Conservation (phyloP, 768 basidiomycete genomes). For the Cubamyces lactineus region DNA sequence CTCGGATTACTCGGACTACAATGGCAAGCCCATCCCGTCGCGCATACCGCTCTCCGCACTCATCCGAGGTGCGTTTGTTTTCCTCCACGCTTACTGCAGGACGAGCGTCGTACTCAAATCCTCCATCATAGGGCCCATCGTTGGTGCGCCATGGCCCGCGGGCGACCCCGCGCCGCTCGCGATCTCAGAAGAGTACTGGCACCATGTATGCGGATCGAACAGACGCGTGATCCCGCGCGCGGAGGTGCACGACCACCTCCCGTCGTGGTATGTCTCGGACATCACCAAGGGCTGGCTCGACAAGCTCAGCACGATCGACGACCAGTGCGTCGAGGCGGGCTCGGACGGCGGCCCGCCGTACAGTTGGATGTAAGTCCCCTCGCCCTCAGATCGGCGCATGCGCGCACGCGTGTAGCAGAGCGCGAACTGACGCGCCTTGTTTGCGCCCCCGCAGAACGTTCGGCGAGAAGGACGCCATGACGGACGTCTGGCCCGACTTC, state of each 20-base stretch:
- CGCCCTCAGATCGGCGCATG: too few relatives aligned
- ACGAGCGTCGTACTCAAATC: neutral
- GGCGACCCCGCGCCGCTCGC: conserved; percentile 39
- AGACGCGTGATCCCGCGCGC: conserved; percentile 32
- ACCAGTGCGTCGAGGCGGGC: conserved; percentile 44
- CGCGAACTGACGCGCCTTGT: too few relatives aligned
- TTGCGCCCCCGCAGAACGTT: conserved; percentile 5
- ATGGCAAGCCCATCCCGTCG: conserved; percentile 53
- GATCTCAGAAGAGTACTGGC: conserved; percentile 42
- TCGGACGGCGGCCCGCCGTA: conserved; percentile 34
- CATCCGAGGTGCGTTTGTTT: conserved; percentile 42
- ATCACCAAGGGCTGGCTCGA: conserved; percentile 47
- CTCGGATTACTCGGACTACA: conserved; percentile 47
- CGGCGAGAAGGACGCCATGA: conserved; percentile 20
- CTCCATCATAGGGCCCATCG: conserved; percentile 43
- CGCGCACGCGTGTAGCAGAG: too few relatives aligned
- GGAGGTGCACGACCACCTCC: conserved; percentile 34
- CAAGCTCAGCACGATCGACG: conserved; percentile 38
- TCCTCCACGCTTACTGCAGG: neutral
- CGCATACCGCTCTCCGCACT: conserved; percentile 58
- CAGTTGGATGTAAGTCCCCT: conserved; percentile 37
- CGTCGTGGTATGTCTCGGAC: conserved; percentile 32
- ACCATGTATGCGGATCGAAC: conserved; percentile 42
- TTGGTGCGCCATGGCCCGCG: conserved; percentile 42
- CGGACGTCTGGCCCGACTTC: conserved; percentile 20